These are phyloP conservation scores for Grammothele lineata DNA, from an alignment of 768 basidiomycete species.

Conservation along the genomic window DNA sequence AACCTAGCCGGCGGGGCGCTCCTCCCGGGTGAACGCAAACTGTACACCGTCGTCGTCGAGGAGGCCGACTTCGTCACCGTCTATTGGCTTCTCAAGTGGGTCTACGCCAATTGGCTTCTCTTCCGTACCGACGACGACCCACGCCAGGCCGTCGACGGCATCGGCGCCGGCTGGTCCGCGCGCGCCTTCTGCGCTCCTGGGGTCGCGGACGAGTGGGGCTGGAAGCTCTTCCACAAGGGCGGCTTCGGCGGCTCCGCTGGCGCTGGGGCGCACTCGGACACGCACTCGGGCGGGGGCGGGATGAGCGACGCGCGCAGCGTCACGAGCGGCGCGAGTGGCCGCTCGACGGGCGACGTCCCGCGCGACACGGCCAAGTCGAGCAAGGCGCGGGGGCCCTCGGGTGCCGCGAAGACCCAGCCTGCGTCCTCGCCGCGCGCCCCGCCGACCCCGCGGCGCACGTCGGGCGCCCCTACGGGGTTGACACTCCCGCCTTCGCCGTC, in stretches of 20 bases:
- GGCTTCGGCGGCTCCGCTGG: slow-evolving; percentile 24
- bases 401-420: not conserved
- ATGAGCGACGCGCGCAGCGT: slow-evolving; percentile 45
- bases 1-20: slow-evolving; percentile 28
- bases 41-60: slow-evolving; percentile 66
- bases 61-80: slow-evolving; percentile 76
- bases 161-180: slow-evolving; percentile 63
- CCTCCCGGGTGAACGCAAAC: slow-evolving; percentile 46
- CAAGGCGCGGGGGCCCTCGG: slow-evolving; percentile 3
- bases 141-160: slow-evolving; percentile 58
- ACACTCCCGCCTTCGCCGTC: slow-evolving; percentile 7
- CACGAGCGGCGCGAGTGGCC: slow-evolving; percentile 47
- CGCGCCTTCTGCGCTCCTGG: slow-evolving; percentile 44
- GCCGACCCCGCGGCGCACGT: slow-evolving; percentile 17
- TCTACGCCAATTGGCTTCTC: slow-evolving; percentile 70
- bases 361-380: slow-evolving; percentile 15
- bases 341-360: slow-evolving; percentile 16
- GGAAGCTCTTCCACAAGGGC: slow-evolving; percentile 54
- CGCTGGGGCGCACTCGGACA: not conserved
- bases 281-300: slow-evolving; percentile 16
- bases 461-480: slow-evolving; percentile 4
- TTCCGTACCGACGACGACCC: slow-evolving; percentile 72
- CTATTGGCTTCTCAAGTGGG: slow-evolving; percentile 75
- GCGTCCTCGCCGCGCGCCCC: slow-evolving; percentile 14
- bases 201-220: slow-evolving; percentile 58